A percentile compares a stretch with the other conserved stretches of the same genome.
phyloP scores from a whole-genome alignment of 495 filamentous ascomycete species.

The Penicillium cataractarum region DNA sequence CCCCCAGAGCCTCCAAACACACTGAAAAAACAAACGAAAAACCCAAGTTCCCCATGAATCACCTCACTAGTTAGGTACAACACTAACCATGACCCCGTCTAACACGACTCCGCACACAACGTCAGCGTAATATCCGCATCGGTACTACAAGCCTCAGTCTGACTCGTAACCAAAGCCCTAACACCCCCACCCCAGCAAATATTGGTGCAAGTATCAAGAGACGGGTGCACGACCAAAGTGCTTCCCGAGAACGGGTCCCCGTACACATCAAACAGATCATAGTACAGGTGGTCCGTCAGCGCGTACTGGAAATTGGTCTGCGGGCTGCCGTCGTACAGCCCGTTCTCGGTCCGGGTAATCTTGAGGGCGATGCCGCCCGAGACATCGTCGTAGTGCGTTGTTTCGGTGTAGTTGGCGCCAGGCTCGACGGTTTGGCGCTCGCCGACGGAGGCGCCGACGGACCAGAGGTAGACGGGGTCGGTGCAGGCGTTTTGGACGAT shows the following conservation, averaged over 20 bases:
- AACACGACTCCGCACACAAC: slow-evolving; percentile 37
- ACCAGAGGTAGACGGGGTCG: slow-evolving; percentile 56
- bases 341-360: slow-evolving; percentile 52
- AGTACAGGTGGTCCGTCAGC: slow-evolving; percentile 56
- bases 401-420: slow-evolving; percentile 44
- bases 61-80: not conserved
- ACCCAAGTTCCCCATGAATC: not conserved
- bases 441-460: slow-evolving; percentile 53
- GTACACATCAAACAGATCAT: slow-evolving; percentile 59
- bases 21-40: not conserved
- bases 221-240: slow-evolving; percentile 43
- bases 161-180: slow-evolving; percentile 51
- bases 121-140: slow-evolving; percentile 36
- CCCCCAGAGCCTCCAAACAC: not conserved
- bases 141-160: slow-evolving; percentile 50
- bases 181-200: slow-evolving; percentile 57
- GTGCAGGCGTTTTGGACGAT: slow-evolving; percentile 56
- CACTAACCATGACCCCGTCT: not conserved
- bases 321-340: slow-evolving; percentile 56
- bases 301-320: slow-evolving; percentile 59
- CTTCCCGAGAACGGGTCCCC: slow-evolving; percentile 58
- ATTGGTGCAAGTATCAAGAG: slow-evolving; percentile 41
- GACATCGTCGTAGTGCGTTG: slow-evolving; percentile 47
- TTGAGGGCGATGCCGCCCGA: slow-evolving; percentile 61
- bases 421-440: slow-evolving; percentile 42